These are phyloP conservation scores for Verticillium nubilum DNA, from an alignment of 2,329 filamentous ascomycete species.

Conservation along the genomic window DNA sequence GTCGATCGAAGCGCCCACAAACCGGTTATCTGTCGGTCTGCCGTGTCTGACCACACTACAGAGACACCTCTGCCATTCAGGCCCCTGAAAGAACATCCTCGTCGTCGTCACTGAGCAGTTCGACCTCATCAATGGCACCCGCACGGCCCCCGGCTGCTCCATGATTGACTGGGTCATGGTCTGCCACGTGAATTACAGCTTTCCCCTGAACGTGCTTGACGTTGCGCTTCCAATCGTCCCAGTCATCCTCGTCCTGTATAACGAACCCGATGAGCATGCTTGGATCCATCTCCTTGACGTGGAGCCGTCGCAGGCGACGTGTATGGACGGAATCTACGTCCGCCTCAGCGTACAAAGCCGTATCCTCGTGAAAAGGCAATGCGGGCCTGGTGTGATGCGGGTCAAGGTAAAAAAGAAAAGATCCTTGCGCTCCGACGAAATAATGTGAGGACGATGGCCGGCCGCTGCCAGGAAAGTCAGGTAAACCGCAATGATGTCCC, in stretches of 20 bases:
- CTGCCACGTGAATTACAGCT: slow-evolving; percentile 77
- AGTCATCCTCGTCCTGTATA: slow-evolving; percentile 77
- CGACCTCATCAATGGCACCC: slow-evolving; percentile 82
- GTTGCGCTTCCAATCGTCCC: slow-evolving; percentile 73
- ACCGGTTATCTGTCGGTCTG: not conserved
- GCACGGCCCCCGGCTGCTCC: slow-evolving; percentile 54
- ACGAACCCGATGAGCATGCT: slow-evolving; percentile 97
- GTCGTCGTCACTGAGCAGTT: slow-evolving; percentile 73
- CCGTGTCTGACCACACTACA: too few species aligned
- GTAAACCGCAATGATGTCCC: not conserved
- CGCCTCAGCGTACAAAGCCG: slow-evolving; percentile 57
- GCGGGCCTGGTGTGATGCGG: slow-evolving; percentile 80
- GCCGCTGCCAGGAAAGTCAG: slow-evolving; percentile 49
- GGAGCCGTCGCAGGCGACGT: slow-evolving; percentile 71
- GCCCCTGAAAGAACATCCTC: slow-evolving; percentile 30
- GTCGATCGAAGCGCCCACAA: not conserved
- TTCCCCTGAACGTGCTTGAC: slow-evolving; percentile 75
- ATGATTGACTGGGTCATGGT: slow-evolving; percentile 55
- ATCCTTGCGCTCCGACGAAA: slow-evolving; percentile 58
- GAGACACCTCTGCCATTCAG: not conserved
- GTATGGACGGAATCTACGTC: slow-evolving; percentile 86
- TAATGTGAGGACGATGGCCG: slow-evolving; percentile 81
- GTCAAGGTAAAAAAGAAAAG: slow-evolving; percentile 88
- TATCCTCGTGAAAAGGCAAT: slow-evolving; percentile 57
- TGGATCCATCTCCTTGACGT: slow-evolving; percentile 91